Base-by-base conservation (phyloP, 1,139 yeast species). In the Sugiyamaella sp. region DNA sequence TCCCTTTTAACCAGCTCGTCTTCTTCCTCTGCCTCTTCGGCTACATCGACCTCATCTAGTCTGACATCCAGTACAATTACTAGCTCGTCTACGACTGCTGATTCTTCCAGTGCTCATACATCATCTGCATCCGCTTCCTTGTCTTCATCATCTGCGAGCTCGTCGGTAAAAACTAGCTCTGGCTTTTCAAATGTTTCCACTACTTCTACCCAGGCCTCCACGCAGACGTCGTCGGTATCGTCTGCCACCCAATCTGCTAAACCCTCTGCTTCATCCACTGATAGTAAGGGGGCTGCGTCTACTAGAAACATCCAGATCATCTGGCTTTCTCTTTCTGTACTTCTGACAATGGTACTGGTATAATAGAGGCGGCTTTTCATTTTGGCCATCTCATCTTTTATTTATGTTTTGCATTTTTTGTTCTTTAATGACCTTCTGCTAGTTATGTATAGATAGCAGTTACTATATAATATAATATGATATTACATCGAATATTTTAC, bases 1-100 rank as follows among this genome's bases (percentile, higher is more conserved):
- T 48, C 53, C 12, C 51, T 49, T 6, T 43, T 45, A 17, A 44
- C 32, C 16, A 52, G 33, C 39, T 49, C 35, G 52, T 51, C 46
- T 39, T 51, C 21, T 42, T 55, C 57, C 20, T 25, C 56, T 3
- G 10, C 54, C 24, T 19, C 46, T 19, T 22, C 53, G 12, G 37
- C 56, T 25, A 32, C 42, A 2, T 25, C 51, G 3, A 43, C 53
- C 6, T 35, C 53, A 17, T n/a, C 44, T 10, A 21, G 16, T 16
- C 35, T 9, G 16, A 19, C 41, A n/a, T 33, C 40, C 41, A 8
- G 14, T 22, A 4, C 41, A 8, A n/a, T 20, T 9, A 20, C 22
- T 19, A 29, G 27, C 17, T 16, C 21, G 19, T 10, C 38, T 8
- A n/a, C 47, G 9, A 20, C 37, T 14, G 12, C 27, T 9, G 16